These are phyloP conservation scores for Lolium perenne DNA, from an alignment of 176 grass and related monocot species.

Conservation along the genomic window DNA sequence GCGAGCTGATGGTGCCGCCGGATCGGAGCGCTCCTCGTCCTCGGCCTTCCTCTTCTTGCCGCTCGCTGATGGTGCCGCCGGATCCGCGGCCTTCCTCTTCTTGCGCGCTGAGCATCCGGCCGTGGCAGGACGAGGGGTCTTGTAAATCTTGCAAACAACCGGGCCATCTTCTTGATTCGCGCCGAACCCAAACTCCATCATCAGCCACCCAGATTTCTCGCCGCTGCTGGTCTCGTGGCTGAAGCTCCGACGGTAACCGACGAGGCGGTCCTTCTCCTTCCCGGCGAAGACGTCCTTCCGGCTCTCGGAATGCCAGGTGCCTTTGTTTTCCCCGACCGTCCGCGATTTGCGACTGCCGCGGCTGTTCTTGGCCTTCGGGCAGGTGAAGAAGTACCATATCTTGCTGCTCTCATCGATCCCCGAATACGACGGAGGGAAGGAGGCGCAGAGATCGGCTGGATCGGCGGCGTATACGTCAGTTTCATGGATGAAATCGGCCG, in stretches of 20 bases:
- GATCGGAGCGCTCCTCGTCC: background rate
- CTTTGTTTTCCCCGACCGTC: background rate
- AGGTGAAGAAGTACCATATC: background rate
- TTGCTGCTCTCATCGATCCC: background rate
- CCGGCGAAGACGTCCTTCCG: background rate
- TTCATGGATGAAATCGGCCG: background rate
- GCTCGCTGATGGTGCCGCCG: too few species aligned
- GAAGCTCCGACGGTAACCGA: background rate
- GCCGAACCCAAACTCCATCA: background rate
- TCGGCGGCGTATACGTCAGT: background rate
- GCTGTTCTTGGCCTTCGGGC: background rate
- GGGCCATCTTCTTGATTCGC: background rate
- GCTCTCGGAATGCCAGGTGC: background rate
- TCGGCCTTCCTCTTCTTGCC: background rate
- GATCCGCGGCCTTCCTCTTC: background rate
- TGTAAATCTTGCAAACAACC: too few species aligned
- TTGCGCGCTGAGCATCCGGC: background rate
- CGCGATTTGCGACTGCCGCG: background rate
- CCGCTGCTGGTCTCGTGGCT: background rate
- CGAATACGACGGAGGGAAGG: background rate
- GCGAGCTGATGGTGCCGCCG: background rate
- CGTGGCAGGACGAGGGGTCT: too few species aligned
- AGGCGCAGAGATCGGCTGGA: background rate
- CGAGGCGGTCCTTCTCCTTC: background rate
- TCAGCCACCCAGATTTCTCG: background rate